Percentiles rank a stretch among this genome's conserved stretches.
Conservation (phyloP, 2,329 filamentous ascomycete species). For the Hypoxylon sp. region DNA sequence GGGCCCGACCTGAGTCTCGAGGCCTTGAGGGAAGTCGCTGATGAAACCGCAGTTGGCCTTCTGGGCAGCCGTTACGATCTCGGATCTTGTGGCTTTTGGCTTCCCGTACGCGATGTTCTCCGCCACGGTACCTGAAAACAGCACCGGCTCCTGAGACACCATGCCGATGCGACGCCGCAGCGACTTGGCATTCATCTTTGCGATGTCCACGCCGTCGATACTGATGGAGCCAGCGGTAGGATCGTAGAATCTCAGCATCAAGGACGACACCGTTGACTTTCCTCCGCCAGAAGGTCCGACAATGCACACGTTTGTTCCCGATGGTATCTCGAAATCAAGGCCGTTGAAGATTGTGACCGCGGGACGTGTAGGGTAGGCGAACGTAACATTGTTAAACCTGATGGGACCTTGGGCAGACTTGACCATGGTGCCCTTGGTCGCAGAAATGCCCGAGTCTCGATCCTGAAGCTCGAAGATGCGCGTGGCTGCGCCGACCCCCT, state of each 20-base stretch:
- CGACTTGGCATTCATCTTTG: constrained; percentile 90
- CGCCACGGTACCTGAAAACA: constrained; percentile 85
- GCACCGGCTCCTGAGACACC: constrained; percentile 93
- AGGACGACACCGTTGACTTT: constrained; percentile 93
- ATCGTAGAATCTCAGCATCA: constrained; percentile 90
- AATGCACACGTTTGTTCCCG: constrained; percentile 93
- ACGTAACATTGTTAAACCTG: constrained; percentile 83
- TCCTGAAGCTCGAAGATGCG: constrained; percentile 96
- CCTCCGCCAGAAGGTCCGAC: constrained; percentile 96
- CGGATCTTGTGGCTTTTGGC: constrained; percentile 76
- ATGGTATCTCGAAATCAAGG: constrained; percentile 88
- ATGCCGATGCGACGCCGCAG: constrained; percentile 91
- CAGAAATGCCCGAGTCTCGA: constrained; percentile 82
- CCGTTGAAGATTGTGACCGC: constrained; percentile 91
- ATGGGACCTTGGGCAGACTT: constrained; percentile 87
- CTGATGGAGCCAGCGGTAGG: constrained; percentile 79
- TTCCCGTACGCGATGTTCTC: constrained; percentile 93
- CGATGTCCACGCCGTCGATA: constrained; percentile 85
- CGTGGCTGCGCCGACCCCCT: constrained; percentile 95
- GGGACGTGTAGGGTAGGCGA: constrained; percentile 92
- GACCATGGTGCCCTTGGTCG: constrained; percentile 82
- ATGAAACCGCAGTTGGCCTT: constrained; percentile 98
- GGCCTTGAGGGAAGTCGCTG: constrained; percentile 91
- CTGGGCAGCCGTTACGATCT: constrained; percentile 86
- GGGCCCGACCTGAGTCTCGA: constrained; percentile 93